These are phyloP conservation scores for Aspergillus bridgeri DNA, from an alignment of 495 filamentous ascomycete genomes.

Conservation along the genomic window DNA sequence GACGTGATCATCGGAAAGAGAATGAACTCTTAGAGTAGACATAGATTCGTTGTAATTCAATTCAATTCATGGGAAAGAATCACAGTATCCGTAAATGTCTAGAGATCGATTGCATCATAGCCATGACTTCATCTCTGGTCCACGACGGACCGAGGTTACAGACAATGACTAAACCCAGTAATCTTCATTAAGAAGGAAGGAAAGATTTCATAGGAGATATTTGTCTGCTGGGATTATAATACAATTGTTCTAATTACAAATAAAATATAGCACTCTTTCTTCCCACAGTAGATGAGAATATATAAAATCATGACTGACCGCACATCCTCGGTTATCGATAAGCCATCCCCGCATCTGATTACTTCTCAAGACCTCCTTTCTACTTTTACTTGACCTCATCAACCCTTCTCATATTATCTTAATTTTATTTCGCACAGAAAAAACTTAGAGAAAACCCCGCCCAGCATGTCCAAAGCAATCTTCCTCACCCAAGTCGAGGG, in stretches of 20 bases:
- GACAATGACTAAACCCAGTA: too few relatives aligned
- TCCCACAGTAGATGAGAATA: neutral
- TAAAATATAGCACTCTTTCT: neutral
- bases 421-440: too few relatives aligned
- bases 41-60: too few relatives aligned
- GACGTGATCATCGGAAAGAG: neutral
- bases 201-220: too few relatives aligned
- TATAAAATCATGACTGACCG: too few relatives aligned
- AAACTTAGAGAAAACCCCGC: neutral
- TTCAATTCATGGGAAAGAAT: neutral
- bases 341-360: conserved; percentile 20
- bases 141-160: too few relatives aligned
- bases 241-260: too few relatives aligned
- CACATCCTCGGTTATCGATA: conserved; percentile 28
- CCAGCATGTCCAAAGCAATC: conserved; percentile 54
- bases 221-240: too few relatives aligned
- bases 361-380: neutral
- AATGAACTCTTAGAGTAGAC: too few relatives aligned
- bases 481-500: conserved; percentile 49
- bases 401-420: too few relatives aligned
- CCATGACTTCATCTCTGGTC: neutral
- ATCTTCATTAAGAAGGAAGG: too few relatives aligned
- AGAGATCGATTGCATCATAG: neutral
- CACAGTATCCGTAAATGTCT: neutral
- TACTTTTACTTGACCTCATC: too few relatives aligned